These are phyloP conservation scores for Raphanus sativus DNA, from an alignment of 345 rosid genomes.

Conservation along the genomic window DNA sequence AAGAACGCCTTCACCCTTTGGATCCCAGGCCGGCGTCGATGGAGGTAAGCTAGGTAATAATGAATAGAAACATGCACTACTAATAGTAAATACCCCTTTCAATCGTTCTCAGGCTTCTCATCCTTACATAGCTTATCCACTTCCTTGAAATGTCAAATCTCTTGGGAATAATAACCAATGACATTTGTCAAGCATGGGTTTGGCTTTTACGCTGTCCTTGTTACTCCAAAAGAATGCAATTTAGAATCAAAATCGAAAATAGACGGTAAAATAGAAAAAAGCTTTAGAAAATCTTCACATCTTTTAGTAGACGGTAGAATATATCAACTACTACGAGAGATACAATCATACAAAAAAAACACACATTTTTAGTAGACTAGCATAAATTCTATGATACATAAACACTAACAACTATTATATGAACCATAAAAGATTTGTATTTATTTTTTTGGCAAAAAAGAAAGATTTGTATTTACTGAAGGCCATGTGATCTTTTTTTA, in stretches of 20 bases:
- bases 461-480: not conserved
- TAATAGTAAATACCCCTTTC: not conserved
- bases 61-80: not conserved
- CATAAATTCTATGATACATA: not conserved
- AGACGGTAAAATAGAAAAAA: no score
- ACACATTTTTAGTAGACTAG: not conserved
- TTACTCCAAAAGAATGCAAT: not conserved
- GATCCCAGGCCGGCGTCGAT: no score
- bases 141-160: slow-evolving; percentile 21
- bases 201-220: not conserved
- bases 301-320: no score
- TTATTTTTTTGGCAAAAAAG: no score
- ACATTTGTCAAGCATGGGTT: slow-evolving; percentile 6
- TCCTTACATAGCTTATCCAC: slow-evolving; percentile 70
- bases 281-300: no score
- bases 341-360: not conserved
- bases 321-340: no score
- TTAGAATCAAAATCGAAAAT: not conserved
- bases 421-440: not conserved
- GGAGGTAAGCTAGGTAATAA: slow-evolving; percentile 6
- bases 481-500: not conserved
- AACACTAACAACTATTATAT: not conserved
- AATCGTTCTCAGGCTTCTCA: slow-evolving; percentile 44
- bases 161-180: slow-evolving; percentile 29
- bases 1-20: no score